These are phyloP conservation scores for Colletotrichum sansevieriae DNA, from an alignment of 2,329 filamentous ascomycete species.

Conservation along the genomic window DNA sequence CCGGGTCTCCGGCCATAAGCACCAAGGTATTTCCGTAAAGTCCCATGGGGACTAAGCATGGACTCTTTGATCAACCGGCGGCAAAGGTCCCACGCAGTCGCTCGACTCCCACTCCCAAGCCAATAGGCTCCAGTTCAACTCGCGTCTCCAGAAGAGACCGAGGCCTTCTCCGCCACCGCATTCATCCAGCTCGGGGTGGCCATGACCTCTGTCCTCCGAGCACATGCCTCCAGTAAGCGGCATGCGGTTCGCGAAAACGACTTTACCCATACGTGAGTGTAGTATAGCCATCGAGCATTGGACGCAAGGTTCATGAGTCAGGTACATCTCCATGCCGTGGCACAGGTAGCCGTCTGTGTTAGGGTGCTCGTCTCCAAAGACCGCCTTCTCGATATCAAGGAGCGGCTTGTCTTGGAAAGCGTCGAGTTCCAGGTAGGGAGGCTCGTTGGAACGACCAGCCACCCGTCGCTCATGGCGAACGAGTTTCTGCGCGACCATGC, in stretches of 20 bases:
- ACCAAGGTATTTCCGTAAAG: slow-evolving; percentile 43
- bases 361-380: slow-evolving; percentile 74
- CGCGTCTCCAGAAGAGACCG: slow-evolving; percentile 78
- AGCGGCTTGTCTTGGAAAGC: slow-evolving; percentile 78
- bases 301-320: slow-evolving; percentile 95
- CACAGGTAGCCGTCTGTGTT: slow-evolving; percentile 89
- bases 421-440: slow-evolving; percentile 65
- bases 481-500: slow-evolving; percentile 81
- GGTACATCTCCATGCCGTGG: slow-evolving; percentile 91
- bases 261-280: slow-evolving; percentile 90
- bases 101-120: slow-evolving; percentile 80
- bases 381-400: slow-evolving; percentile 72
- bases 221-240: slow-evolving; percentile 84
- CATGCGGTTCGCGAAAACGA: slow-evolving; percentile 86
- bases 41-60: slow-evolving; percentile 55
- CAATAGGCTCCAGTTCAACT: slow-evolving; percentile 88
- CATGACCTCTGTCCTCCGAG: slow-evolving; percentile 75
- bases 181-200: slow-evolving; percentile 52
- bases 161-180: slow-evolving; percentile 70
- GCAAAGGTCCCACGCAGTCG: slow-evolving; percentile 52
- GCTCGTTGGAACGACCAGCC: slow-evolving; percentile 50
- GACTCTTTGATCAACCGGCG: slow-evolving; percentile 60
- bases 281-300: slow-evolving; percentile 98
- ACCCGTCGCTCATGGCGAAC: slow-evolving; percentile 66
- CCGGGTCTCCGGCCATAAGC: slow-evolving; percentile 35